Base-by-base conservation (phyloP, 371 early-diverging fungal species). In the Mortierella sp. region DNA sequence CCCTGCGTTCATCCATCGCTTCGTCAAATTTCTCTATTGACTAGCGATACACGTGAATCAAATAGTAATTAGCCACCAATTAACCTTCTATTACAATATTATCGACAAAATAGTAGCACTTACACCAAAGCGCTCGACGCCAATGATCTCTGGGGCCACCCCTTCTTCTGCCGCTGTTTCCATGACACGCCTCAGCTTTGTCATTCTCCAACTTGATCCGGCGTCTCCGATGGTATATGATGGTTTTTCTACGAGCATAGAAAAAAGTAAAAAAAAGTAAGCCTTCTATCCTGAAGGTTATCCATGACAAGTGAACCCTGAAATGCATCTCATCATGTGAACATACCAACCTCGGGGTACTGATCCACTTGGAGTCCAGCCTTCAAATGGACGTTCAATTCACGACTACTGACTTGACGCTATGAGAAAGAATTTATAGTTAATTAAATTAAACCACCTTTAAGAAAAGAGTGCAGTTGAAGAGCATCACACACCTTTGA, bases 141-240 rank as follows among this genome's bases (percentile, higher is more conserved):
- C 95, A 28, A 94, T 90, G 63, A 93, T 90, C 51, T 91, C 85
- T 15, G 93, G 64, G 0, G 88, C 60, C 29, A 90, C 83, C 0
- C 86, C 87, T 64, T 93, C 92, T 56, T 91, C 92, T 54, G 89
- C 87, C 0, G 95, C 93, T 40, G 89, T 89, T 59, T 94, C 94
- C 73, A 85, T 84, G 35, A 91, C 86, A 37, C 92, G 86, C 67
- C 87, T 88, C 49, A 95, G 83, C 61, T 94, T 94, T 77, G 91
- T 91, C 94, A 94, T 95, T 57, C 95, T 85, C 96, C 96, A 95
- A 17, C 74, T 87, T 0, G 93, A 91, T 1, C 94, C 94, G 3
- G 87, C 86, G 69, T 95, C 96, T 0, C 96, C 96, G 76, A 86
- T 88, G 77, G 88, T 60, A 59, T 70, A 77, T 4, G 63, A 56